Percentiles rank a stretch among this genome's conserved stretches.
Evolutionary conservation across 352 stramenopile species (phyloP).

Genomic region (Plasmopara halstedii): DNA sequence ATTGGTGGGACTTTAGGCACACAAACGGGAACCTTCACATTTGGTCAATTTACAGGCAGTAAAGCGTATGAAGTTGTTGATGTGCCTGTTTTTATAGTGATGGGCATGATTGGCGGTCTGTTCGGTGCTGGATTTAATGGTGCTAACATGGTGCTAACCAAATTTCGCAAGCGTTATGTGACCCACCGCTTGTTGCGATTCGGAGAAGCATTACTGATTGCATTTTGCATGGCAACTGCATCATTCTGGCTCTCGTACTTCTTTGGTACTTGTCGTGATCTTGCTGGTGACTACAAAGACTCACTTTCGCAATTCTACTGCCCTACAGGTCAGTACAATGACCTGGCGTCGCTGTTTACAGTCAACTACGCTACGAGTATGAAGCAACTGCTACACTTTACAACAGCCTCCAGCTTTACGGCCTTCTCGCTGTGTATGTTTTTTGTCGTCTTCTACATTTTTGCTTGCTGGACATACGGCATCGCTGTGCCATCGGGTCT

Average conservation of each 20-base stretch:
- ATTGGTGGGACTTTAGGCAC: conserved; percentile 65
- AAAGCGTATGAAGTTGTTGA: conserved; percentile 94
- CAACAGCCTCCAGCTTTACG: conserved; percentile 85
- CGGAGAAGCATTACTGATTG: conserved; percentile 55
- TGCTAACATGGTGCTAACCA: conserved; percentile 90
- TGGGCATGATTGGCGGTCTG: conserved; percentile 95
- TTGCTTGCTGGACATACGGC: conserved; percentile 94
- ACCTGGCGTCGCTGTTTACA: conserved; percentile 95
- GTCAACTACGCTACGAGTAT: conserved; percentile 92
- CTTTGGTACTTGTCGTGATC: conserved; percentile 55
- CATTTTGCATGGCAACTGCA: conserved; percentile 45
- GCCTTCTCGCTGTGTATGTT: conserved; percentile 93
- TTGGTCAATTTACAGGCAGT: conserved; percentile 82
- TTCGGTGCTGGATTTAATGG: conserved; percentile 96
- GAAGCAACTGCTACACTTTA: conserved; percentile 97
- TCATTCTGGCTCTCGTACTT: conserved; percentile 78
- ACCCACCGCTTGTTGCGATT: conserved; percentile 63
- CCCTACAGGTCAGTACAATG: conserved; percentile 94
- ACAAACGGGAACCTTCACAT: conserved; percentile 77
- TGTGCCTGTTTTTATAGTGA: conserved; percentile 93
- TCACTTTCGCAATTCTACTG: conserved; percentile 93
- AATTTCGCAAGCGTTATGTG: conserved; percentile 59
- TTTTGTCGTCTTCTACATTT: conserved; percentile 91
- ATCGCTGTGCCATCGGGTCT: conserved; percentile 95
- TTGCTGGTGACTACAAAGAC: conserved; percentile 53